These are phyloP conservation scores for Perilla frutescens DNA, from an alignment of 257 asterid genomes.

Conservation along the genomic window DNA sequence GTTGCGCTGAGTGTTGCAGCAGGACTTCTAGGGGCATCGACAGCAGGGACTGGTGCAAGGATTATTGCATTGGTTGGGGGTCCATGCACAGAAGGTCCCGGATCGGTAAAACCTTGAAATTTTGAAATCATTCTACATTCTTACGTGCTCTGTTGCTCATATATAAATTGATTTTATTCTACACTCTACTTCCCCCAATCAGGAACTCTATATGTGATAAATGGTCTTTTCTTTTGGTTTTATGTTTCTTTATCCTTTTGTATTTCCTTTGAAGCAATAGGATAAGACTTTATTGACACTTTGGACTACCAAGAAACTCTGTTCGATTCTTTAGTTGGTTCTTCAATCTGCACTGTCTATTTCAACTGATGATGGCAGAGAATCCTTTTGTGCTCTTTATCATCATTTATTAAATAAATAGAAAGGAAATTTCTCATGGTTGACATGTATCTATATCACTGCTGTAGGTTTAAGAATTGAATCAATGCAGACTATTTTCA, in stretches of 20 bases:
- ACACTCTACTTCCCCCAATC: neutral
- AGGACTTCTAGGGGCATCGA: constrained; percentile 85
- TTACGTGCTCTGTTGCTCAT: neutral
- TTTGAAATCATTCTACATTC: constrained; percentile 9
- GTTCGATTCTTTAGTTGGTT: neutral
- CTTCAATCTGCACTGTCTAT: neutral
- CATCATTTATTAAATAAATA: neutral
- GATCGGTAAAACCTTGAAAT: constrained; percentile 71
- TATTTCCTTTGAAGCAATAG: neutral
- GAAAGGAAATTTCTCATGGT: neutral
- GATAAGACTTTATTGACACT: neutral
- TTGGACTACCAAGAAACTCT: neutral
- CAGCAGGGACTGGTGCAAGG: constrained; percentile 85
- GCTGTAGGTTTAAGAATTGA: constrained; percentile 10
- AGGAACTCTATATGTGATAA: constrained; percentile 1
- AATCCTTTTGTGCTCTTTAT: neutral
- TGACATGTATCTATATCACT: neutral
- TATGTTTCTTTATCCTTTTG: neutral
- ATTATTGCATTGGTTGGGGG: constrained; percentile 94
- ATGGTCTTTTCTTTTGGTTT: constrained; percentile 10
- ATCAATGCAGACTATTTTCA: neutral
- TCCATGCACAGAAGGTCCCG: constrained; percentile 99
- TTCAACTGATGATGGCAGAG: neutral
- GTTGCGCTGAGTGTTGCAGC: constrained; percentile 94
- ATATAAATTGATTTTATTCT: neutral